These are phyloP conservation scores for Aspergillus sp. DNA, from an alignment of 2,329 filamentous ascomycete genomes.

Conservation along the genomic window DNA sequence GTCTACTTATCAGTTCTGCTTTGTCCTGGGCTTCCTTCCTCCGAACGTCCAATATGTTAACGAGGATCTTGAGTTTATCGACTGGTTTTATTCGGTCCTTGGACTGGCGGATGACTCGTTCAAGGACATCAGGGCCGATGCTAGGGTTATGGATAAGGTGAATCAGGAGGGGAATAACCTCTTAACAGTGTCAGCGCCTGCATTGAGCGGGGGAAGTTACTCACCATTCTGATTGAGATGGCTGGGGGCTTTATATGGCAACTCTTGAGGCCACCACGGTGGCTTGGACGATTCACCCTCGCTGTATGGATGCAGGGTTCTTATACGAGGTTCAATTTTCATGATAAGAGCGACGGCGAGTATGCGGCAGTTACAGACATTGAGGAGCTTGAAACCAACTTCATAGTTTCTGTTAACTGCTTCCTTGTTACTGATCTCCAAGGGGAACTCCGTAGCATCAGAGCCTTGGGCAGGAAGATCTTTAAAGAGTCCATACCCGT, in stretches of 20 bases:
- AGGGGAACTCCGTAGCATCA: not conserved
- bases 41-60: not conserved
- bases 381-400: not conserved
- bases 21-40: not conserved
- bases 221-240: not conserved
- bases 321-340: not conserved
- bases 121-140: not conserved
- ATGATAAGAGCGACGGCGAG: not conserved
- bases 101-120: not conserved
- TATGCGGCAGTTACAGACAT: not conserved
- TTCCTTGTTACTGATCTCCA: not conserved
- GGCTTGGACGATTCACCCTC: not conserved
- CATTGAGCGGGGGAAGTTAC: not conserved
- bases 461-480: not conserved
- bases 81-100: not conserved
- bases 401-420: not conserved
- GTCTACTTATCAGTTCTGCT: not conserved
- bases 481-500: not conserved
- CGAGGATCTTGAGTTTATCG: not conserved
- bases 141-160: slow-evolving; percentile 1
- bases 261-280: not conserved
- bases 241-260: not conserved
- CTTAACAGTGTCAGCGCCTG: slow-evolving; percentile 1
- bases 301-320: not conserved
- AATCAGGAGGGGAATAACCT: not conserved